These are phyloP conservation scores for Pistacia vera DNA, from an alignment of 345 rosid genomes.

Conservation along the genomic window DNA sequence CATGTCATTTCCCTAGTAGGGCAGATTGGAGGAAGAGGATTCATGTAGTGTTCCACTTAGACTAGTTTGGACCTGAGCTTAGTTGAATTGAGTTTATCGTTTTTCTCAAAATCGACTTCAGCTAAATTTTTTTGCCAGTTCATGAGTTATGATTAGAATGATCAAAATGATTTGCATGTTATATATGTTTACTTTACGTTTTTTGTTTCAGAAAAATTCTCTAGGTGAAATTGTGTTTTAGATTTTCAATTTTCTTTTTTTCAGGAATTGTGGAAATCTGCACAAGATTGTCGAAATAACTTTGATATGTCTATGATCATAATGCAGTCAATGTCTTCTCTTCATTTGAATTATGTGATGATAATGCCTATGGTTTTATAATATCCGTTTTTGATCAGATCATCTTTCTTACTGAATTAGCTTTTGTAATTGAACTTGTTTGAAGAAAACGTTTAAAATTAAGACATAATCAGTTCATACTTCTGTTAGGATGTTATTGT, in stretches of 20 bases:
- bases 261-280: neutral
- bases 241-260: neutral
- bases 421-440: neutral
- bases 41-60: neutral
- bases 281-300: neutral
- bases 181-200: neutral
- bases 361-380: too few relatives aligned
- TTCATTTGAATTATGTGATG: too few relatives aligned
- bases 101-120: neutral
- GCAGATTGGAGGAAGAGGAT: neutral
- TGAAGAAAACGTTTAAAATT: neutral
- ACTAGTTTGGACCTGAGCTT: neutral
- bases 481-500: neutral
- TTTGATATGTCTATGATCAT: neutral
- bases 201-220: neutral
- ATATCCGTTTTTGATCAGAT: neutral
- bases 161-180: neutral
- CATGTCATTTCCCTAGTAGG: neutral
- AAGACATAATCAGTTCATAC: neutral
- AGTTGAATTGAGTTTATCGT: neutral
- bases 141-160: neutral
- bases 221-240: neutral
- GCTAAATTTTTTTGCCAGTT: neutral
- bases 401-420: neutral
- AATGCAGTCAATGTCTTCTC: too few relatives aligned